A percentile compares a stretch with the other conserved stretches of the same genome.
Evolutionary conservation across 768 basidiomycete genomes (phyloP).

Genomic region (Kwoniella dejecticola): DNA sequence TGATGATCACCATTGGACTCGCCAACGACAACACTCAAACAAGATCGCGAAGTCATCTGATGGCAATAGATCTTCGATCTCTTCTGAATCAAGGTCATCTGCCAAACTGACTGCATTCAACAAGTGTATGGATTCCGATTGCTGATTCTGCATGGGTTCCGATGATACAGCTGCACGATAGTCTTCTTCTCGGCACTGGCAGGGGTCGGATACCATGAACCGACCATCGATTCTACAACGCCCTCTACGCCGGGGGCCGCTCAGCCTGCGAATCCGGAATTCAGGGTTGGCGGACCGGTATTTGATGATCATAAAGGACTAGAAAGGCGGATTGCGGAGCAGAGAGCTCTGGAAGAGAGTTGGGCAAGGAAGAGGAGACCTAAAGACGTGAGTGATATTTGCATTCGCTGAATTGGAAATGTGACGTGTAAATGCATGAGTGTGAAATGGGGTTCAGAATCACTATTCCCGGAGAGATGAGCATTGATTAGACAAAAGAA

Average conservation of each 20-base stretch:
- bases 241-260: neutral
- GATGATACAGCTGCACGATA: conserved; percentile 49
- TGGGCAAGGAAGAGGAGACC: conserved; percentile 51
- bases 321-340: conserved; percentile 34
- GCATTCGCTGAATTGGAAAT: neutral
- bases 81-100: too few species aligned
- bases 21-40: too few species aligned
- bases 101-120: too few species aligned
- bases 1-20: too few species aligned
- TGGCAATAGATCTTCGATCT: too few species aligned
- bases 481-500: too few species aligned
- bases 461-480: too few species aligned
- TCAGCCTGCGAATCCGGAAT: conserved; percentile 13
- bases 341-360: conserved; percentile 44
- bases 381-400: conserved; percentile 50
- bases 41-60: too few species aligned
- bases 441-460: neutral
- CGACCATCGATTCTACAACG: neutral
- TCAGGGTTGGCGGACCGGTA: conserved; percentile 35
- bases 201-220: conserved; percentile 50
- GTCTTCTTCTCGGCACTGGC: conserved; percentile 52
- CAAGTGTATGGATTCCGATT: too few species aligned
- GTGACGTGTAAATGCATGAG: neutral
- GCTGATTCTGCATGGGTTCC: too few species aligned
- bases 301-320: conserved; percentile 23